Base-by-base conservation (phyloP, 1,284 basidiomycete species). In the Pulveroboletus sp. region DNA sequence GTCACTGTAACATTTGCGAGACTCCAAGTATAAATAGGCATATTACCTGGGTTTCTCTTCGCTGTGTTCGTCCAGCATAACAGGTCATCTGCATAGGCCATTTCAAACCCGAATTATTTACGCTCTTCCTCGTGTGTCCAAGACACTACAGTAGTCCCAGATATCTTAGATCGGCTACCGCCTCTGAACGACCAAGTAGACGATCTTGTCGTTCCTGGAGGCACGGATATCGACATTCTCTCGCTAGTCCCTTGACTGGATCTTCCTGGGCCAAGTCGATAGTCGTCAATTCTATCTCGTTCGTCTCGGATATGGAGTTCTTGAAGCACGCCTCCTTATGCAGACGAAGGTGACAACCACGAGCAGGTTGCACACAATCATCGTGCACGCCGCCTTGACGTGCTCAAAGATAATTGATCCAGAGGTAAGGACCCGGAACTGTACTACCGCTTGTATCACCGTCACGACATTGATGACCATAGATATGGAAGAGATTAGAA, bases 281-380 rank as follows among this genome's bases (percentile, higher is more conserved):
- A 25, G 55, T 66, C 33, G 60, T 61, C 31, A 63, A 49, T 15
- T 54, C 59, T 15, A 57, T 14, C 20, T 36, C 36, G 17, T 5
- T 35, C 24, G 46, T 51, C 4, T 45, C 38, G 5, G 5, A 42
- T 11, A 24, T 29, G n/a, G n/a, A 42, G 9, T 51, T 47, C 0
- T 57, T 61, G 0, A 59, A 24, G 28, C 44, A 45, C 8, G 29
- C 6, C 20, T 46, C 52, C 25, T 38, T 56, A 45, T 44, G 49
- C 24, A 69, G 24, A 62, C 38, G 29, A 64, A 70, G 14, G 61
- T 62, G 39, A 59, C 58, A 29, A 72, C 68, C 25, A 72, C 71
- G 2, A 70, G 56, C 43, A 70, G 18, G 47, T 70, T 72, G 42
- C 71, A 70, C 10, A 63, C 61, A 36, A 72, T 52, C 52, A 70